Conservation (phyloP, 1,139 yeast species). For the Kodamaea plutei region DNA sequence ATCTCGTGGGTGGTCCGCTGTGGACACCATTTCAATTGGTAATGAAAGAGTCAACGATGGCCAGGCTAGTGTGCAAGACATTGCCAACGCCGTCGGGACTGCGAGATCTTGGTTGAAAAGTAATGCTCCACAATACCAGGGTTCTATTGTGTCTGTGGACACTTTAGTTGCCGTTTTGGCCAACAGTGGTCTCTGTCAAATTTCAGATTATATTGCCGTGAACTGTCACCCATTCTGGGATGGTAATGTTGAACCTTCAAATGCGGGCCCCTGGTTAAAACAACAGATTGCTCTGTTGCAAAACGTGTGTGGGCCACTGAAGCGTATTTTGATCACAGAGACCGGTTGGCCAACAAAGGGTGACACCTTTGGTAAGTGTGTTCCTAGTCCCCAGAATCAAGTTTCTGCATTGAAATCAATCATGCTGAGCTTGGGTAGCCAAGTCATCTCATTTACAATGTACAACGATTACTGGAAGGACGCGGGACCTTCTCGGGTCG, state of each 20-base stretch:
- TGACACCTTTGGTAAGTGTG: conserved; percentile 59
- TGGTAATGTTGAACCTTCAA: conserved; percentile 58
- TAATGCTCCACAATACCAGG: conserved; percentile 59
- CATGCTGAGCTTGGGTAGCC: conserved; percentile 48
- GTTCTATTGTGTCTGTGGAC: conserved; percentile 74
- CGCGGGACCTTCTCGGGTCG: conserved; percentile 62
- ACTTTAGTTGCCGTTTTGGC: conserved; percentile 69
- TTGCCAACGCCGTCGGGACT: conserved; percentile 48
- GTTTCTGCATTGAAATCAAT: conserved; percentile 56
- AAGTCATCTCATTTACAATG: conserved; percentile 63
- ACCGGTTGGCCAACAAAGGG: conserved; percentile 84
- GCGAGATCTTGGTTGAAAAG: conserved; percentile 54
- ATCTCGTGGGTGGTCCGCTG: conserved; percentile 66
- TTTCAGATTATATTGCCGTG: conserved; percentile 76
- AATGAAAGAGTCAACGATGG: conserved; percentile 77
- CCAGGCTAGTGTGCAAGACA: conserved; percentile 53
- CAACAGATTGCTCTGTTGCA: conserved; percentile 64
- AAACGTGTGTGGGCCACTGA: conserved; percentile 59
- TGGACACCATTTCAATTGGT: conserved; percentile 73
- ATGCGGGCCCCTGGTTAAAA: conserved; percentile 70
- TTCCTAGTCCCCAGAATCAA: conserved; percentile 66
- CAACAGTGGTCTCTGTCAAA: conserved; percentile 67
- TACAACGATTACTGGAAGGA: conserved; percentile 77
- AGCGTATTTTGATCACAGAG: conserved; percentile 62
- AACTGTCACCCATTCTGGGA: conserved; percentile 83